Evolutionary conservation across 179 eudicot species (phyloP), one percentile per base, ranked within the genome.

Genomic region (Dionaea muscipula): DNA sequence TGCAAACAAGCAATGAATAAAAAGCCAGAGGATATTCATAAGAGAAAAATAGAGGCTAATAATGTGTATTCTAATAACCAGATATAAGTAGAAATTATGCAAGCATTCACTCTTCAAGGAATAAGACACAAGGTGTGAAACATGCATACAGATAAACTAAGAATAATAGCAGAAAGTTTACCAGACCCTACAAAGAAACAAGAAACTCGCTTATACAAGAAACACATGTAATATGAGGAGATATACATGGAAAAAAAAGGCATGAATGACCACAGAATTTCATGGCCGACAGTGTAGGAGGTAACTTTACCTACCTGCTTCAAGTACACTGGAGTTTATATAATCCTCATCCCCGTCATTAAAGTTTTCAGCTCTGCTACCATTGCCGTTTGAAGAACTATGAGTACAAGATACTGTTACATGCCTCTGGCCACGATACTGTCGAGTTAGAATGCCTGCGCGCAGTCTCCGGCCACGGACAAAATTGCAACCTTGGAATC

Each of bases 261-360:
- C 10, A n/a, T 16, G 7, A n/a, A 43, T 43, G 47, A 5, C 21
- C 47, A 2, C 20, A 5, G 9, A 43, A 43, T 43, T 38, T 38
- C 11, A 38, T 13, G 41, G 41, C 41, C 11, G 5, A 18, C 18
- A 43, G 18, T 14, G 21, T n/a, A 7, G 3, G 3, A 38, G 41
- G 41, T n/a, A 43, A 14, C 9, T 43, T 25, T 81, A 91, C 98
- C 95, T 81, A 91, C 98, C 95, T 67, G 98, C 98, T 79, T 91
- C 98, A 59, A 74, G 62, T 20, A 91, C 81, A 72, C 82, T 86
- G 28, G 86, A 87, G 63, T 87, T 75, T 40, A 91, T 83, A 72
- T 84, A 91, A 72, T 91, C 94, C 61, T 77, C 82, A 46, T 84
- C 94, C 47, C 68, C 78, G 59, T 87, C 96, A 38, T 63, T 77